Evolutionary conservation across 306 rosid species (phyloP).

Genomic region (Acacia confusa): DNA sequence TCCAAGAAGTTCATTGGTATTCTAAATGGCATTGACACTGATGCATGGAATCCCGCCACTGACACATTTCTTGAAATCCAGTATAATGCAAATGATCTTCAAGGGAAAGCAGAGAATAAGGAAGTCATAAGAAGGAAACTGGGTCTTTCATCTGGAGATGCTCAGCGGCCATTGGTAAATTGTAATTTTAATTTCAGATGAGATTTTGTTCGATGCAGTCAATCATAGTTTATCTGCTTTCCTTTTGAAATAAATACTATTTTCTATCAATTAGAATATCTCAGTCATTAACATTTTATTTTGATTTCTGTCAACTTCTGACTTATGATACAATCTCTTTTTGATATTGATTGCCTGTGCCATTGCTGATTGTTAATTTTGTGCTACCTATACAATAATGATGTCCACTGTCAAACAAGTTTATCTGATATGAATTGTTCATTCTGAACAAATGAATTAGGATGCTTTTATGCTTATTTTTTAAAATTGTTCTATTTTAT

Average conservation of each 20-base stretch:
- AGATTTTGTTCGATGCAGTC: conserved; percentile 22
- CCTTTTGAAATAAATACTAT: background rate
- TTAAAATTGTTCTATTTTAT: conserved; percentile 31
- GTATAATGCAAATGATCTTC: conserved; percentile 76
- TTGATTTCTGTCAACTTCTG: background rate
- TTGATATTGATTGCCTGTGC: conserved; percentile 13
- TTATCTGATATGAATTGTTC: conserved; percentile 26
- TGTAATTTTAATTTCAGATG: conserved; percentile 29
- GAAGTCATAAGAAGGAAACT: conserved; percentile 72
- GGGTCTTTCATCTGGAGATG: conserved; percentile 67
- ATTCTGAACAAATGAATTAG: conserved; percentile 13
- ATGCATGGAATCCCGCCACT: conserved; percentile 88
- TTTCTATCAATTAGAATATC: conserved; percentile 17
- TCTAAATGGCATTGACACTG: conserved; percentile 93
- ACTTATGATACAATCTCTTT: conserved; percentile 1
- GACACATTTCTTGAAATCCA: conserved; percentile 75
- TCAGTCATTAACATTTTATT: conserved; percentile 2
- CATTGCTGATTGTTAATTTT: conserved; percentile 12
- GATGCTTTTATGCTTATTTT: conserved; percentile 21
- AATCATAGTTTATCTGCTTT: conserved; percentile 3
- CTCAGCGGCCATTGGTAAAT: conserved; percentile 82
- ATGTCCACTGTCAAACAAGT: conserved; percentile 20
- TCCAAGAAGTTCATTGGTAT: conserved; percentile 84
- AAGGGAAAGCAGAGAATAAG: conserved; percentile 86
- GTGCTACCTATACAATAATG: background rate